Base-by-base conservation (phyloP, 148 eudicot genomes). In the Salicornia ramosissima region DNA sequence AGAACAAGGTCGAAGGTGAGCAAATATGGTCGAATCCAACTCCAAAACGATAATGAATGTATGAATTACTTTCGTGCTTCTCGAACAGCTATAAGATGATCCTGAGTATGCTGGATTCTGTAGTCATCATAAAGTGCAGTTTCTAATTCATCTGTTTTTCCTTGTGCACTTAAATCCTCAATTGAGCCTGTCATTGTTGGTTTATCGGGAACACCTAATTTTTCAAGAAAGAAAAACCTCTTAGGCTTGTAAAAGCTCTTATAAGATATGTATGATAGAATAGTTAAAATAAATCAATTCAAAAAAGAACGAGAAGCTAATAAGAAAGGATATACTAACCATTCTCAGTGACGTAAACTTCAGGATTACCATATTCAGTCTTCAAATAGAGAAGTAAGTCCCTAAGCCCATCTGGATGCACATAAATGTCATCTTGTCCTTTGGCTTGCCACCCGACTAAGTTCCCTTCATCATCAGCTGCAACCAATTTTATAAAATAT, bases 11-110 rank as follows among this genome's bases (percentile, higher is more conserved):
- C n/a, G n/a, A n/a, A n/a, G n/a, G n/a, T n/a, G n/a, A n/a, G n/a
- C n/a, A n/a, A n/a, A n/a, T n/a, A n/a, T n/a, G n/a, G n/a, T n/a
- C n/a, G n/a, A n/a, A n/a, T n/a, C n/a, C n/a, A n/a, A n/a, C n/a
- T n/a, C n/a, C n/a, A n/a, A n/a, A n/a, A n/a, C n/a, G n/a, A n/a
- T n/a, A n/a, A n/a, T n/a, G n/a, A n/a, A n/a, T n/a, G n/a, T n/a
- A n/a, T n/a, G n/a, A n/a, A n/a, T 65, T 68, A 67, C 71, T 14
- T 67, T 11, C 19, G n/a, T 18, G 71, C 71, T 33, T 67, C 59
- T 18, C 59, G 71, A 34, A 67, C 43, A 2, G 59, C 60, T 19
- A 30, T 52, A 21, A 67, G 71, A 31, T 67, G 71, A 16, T 19
- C 25, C 36, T 67, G 29, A 11, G 60, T 30, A 52, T 67, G 59